Base-by-base conservation (phyloP, 441 rosid genomes). In the Macaranga tanarius region DNA sequence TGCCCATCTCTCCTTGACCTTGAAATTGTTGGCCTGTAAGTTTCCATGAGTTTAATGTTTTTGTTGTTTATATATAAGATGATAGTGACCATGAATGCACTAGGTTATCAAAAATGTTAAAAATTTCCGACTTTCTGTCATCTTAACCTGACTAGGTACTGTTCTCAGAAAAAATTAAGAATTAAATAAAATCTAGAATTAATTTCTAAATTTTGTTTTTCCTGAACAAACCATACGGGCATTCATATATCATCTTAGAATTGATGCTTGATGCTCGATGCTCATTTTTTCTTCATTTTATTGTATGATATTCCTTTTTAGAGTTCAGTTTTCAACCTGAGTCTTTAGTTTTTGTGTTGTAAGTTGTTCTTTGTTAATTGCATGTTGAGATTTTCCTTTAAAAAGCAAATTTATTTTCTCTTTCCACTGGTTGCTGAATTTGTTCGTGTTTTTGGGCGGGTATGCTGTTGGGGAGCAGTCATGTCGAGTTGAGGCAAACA, bases 21-120 rank as follows among this genome's bases (percentile, higher is more conserved):
- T 72, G 94, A 90, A 84, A 84, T 93, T 69, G 88, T 88, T 82
- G 90, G 92, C 87, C 79, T 90, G 97, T 91, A 90, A 88, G 98
- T 84, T 81, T 62, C 71, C 34, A 58, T 59, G 17, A 34, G 47
- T 70, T 67, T 19, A 62, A 58, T 73, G 10, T 66, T 58, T 28
- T 55, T 65, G 58, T 20, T 60, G 45, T 50, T 69, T 78, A 28
- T 40, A 1, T 61, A 45, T 23, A 20, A 10, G 10, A 45, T 40
- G 65, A 10, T 15, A 56, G 10, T 65, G 50, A 42, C 20, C 38
- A 34, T 34, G 38, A 34, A 34, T 34, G 38, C 8, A 7, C 47
- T 42, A 42, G 47, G 47, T 42, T 10, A 42, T 34, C 12, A 42
- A 42, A 42, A 10, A 42, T 42, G 47, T 7, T 7, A 7, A 7